Conservation (phyloP, 1,284 basidiomycete genomes). For the Sanghuangporus baumii region DNA sequence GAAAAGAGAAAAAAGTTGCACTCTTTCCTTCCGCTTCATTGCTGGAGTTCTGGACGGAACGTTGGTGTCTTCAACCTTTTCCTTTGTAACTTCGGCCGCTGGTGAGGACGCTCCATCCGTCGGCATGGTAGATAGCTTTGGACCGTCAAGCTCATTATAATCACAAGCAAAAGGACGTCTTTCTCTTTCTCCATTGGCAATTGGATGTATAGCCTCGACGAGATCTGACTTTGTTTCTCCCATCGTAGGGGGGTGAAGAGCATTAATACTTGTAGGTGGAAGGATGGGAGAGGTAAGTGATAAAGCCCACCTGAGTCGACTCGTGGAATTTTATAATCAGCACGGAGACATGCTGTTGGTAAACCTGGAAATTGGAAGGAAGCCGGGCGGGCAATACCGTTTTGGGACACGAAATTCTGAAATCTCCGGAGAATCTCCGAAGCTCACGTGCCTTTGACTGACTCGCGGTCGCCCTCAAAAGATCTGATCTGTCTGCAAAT, state of each 20-base stretch:
- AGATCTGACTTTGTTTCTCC: too few relatives aligned
- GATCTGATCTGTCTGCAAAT: neutral
- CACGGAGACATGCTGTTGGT: too few relatives aligned
- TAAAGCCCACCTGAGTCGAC: too few relatives aligned
- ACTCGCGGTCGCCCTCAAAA: neutral
- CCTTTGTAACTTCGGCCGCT: neutral
- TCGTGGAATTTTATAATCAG: too few relatives aligned
- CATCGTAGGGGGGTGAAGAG: too few relatives aligned
- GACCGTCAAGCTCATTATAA: neutral
- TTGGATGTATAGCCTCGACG: neutral
- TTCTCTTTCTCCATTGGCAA: neutral
- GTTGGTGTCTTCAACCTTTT: neutral
- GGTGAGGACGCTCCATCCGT: neutral
- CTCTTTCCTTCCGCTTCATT: conserved; percentile 12
- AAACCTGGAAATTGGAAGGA: too few relatives aligned
- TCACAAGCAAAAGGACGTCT: neutral
- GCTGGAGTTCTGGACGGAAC: neutral
- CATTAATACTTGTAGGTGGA: too few relatives aligned
- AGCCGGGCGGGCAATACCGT: neutral
- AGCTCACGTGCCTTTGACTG: neutral
- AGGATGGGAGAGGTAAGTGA: too few relatives aligned
- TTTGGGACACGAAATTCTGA: neutral
- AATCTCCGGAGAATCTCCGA: neutral
- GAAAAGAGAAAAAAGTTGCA: conserved; percentile 13
- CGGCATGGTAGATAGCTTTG: neutral